These are phyloP conservation scores for Trametes villosa DNA, from an alignment of 768 basidiomycete genomes.

Conservation along the genomic window DNA sequence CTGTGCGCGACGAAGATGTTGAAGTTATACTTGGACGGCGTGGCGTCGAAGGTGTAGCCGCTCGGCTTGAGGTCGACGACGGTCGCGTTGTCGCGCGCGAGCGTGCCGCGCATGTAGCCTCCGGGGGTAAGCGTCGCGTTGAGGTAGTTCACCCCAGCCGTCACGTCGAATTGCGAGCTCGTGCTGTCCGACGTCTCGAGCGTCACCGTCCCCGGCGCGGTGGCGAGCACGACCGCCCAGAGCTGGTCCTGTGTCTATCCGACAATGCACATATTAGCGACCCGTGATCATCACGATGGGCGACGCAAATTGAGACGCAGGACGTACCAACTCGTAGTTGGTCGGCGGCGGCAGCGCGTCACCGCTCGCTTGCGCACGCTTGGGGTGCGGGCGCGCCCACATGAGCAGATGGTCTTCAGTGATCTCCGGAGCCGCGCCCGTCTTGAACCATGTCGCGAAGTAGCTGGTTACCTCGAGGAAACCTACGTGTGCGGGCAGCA, in stretches of 20 bases:
- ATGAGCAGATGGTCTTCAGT: conserved; percentile 47
- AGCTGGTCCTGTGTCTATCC: conserved; percentile 55
- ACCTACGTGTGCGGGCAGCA: conserved; percentile 32
- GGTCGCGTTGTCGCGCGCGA: conserved; percentile 53
- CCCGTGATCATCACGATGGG: too few species aligned
- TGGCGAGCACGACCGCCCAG: conserved; percentile 68
- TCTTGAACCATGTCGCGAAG: conserved; percentile 64
- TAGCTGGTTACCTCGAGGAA: conserved; percentile 64
- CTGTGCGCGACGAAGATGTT: conserved; percentile 57
- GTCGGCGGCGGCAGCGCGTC: conserved; percentile 52
- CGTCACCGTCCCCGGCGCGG: conserved; percentile 54
- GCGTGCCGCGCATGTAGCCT: conserved; percentile 56
- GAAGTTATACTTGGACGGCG: conserved; percentile 55
- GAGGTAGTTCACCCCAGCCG: conserved; percentile 61
- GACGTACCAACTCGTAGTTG: conserved; percentile 55
- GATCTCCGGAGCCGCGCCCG: conserved; percentile 61
- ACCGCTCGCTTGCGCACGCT: conserved; percentile 42
- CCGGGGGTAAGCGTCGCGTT: conserved; percentile 58
- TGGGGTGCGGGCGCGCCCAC: conserved; percentile 68
- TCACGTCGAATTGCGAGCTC: conserved; percentile 44
- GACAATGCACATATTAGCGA: too few species aligned
- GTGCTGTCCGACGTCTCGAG: conserved; percentile 47
- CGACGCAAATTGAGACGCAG: conserved; percentile 14
- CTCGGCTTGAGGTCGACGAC: conserved; percentile 52
- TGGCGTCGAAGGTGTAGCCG: conserved; percentile 45